Conservation (phyloP, 148 eudicot species). For the Diospyros kaki region DNA sequence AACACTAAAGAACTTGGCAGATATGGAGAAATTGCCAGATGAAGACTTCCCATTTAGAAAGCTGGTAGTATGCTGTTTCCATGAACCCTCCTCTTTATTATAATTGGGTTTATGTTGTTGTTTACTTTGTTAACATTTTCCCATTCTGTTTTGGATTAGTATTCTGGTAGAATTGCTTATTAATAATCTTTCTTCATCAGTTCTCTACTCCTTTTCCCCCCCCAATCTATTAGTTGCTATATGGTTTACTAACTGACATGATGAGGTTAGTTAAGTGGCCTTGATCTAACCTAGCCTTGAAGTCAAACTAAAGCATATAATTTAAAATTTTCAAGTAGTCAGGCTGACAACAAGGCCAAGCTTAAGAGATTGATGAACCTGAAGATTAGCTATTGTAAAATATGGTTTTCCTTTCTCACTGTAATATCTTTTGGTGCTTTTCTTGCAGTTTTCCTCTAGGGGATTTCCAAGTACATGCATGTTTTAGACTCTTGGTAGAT, state of each 20-base stretch:
- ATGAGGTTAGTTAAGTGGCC: too few species aligned
- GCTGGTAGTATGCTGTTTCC: conserved; percentile 48
- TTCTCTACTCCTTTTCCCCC: neutral
- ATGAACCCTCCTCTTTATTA: neutral
- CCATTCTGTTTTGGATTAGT: neutral
- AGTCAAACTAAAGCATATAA: neutral
- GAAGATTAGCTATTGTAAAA: neutral
- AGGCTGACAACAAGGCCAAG: neutral
- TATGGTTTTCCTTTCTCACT: neutral
- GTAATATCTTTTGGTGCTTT: too few species aligned
- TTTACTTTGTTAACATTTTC: neutral
- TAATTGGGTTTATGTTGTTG: neutral
- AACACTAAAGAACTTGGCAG: conserved; percentile 63
- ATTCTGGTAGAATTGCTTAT: neutral
- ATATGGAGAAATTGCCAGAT: conserved; percentile 76
- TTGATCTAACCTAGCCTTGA: neutral
- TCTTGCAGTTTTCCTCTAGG: too few species aligned
- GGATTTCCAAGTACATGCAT: neutral
- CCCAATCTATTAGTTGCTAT: neutral
- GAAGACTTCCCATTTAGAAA: conserved; percentile 71
- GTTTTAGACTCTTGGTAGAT: neutral
- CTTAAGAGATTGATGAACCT: neutral
- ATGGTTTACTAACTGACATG: neutral
- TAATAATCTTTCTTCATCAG: neutral
- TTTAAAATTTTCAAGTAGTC: neutral